Base-by-base conservation (phyloP, 768 basidiomycete species). In the Russula olivacea region DNA sequence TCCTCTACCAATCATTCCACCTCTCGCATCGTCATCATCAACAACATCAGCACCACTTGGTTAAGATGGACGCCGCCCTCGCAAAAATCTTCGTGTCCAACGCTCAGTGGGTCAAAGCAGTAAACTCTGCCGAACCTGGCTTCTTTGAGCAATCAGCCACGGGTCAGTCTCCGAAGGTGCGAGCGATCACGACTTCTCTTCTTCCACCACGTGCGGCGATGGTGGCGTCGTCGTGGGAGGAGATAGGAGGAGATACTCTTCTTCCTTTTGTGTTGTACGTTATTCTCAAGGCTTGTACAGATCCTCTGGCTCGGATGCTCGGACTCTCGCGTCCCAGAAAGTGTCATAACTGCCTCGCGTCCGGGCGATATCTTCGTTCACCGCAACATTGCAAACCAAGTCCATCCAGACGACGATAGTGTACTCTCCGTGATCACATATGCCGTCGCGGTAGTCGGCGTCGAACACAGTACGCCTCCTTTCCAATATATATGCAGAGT, bases 341-440 rank as follows among this genome's bases (percentile, higher is more conserved):
- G 83, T 40, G 86, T 89, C 67, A 76, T 89, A 61, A 85, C 84
- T 40, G 82, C 78, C 40, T 77, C 83, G 10, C 79, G 79, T 66
- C 93, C 93, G 0, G 93, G 92, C 58, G 87, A 87, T 49, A 83
- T 90, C 64, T 94, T 95, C 69, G 85, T 88, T 32, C 86, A 92
- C 74, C 79, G 93, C 52, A 94, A 94, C 74, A 86, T 95, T 67
- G 93, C 91, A 58, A 94, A 96, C 71, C 92, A 93, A 75, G 81
- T 93, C 71, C 86, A 83, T 59, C 76, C 79, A 4, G 73, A 86
- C 59, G 93, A 96, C 72, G 81, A 81, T 62, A 92, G 81, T 69
- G 83, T 83, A 1, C 78, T 83, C 57, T 80, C 92, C 0, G 87
- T 89, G 11, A 78, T 95, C 62, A 76, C 82, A 14, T 96, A 86